A percentile compares a stretch with the other conserved stretches of the same genome.
These are phyloP conservation scores for Clitopilus hobsonii DNA, from an alignment of 768 basidiomycete genomes.

Conservation along the genomic window DNA sequence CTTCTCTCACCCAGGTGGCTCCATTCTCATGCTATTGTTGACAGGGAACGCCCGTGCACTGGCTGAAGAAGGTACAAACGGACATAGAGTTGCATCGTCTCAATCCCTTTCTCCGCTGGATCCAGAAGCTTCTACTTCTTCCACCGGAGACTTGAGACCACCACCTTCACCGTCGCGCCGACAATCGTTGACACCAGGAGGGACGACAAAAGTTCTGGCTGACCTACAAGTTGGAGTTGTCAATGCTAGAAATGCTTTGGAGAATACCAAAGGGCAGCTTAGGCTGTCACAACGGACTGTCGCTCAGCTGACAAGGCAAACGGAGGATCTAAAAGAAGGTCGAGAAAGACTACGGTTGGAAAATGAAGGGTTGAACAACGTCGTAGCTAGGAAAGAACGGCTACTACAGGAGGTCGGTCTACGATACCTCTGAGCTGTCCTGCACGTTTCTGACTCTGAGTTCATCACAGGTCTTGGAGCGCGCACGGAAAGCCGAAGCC, in stretches of 20 bases:
- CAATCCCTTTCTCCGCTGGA: slow-evolving; percentile 31
- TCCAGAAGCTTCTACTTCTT: slow-evolving; percentile 24
- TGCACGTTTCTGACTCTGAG: background rate
- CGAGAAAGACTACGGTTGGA: slow-evolving; percentile 78
- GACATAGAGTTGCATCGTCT: slow-evolving; percentile 27
- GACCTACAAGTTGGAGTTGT: slow-evolving; percentile 83
- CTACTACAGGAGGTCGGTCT: slow-evolving; percentile 72
- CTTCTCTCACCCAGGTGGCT: slow-evolving; percentile 7
- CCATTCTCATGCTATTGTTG: slow-evolving; percentile 14
- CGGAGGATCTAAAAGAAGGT: slow-evolving; percentile 85
- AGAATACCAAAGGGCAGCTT: slow-evolving; percentile 82
- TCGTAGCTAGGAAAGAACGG: slow-evolving; percentile 84
- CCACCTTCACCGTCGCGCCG: slow-evolving; percentile 55
- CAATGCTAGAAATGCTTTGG: slow-evolving; percentile 74
- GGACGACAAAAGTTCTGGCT: slow-evolving; percentile 83
- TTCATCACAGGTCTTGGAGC: slow-evolving; percentile 58
- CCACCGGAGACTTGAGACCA: slow-evolving; percentile 38
- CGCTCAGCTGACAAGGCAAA: slow-evolving; percentile 78
- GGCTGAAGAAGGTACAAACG: slow-evolving; percentile 62
- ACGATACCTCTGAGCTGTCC: slow-evolving; percentile 9
- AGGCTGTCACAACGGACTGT: slow-evolving; percentile 79
- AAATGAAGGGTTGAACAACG: slow-evolving; percentile 85
- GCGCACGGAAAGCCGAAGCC: slow-evolving; percentile 82
- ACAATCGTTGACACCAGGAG: slow-evolving; percentile 64
- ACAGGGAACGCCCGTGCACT: slow-evolving; percentile 81